phyloP scores from a whole-genome alignment of 2,329 filamentous ascomycete genomes.

The Trichoderma oligosporum region DNA sequence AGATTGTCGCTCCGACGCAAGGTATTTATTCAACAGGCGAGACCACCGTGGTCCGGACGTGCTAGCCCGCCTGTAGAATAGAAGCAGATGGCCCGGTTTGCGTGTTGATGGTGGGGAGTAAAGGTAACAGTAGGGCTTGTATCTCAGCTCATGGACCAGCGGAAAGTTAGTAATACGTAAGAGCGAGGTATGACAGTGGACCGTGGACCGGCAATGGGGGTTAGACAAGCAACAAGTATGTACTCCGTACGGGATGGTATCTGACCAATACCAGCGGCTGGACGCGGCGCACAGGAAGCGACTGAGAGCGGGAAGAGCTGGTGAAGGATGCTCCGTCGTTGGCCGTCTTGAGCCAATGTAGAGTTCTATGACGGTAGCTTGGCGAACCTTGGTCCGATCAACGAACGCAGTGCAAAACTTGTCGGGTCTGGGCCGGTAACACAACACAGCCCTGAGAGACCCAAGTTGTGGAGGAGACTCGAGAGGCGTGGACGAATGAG shows the following conservation, averaged over 20 bases:
- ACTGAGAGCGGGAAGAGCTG: not conserved
- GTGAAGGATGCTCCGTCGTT: not conserved
- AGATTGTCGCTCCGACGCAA: slow-evolving; percentile 7
- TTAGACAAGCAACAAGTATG: slow-evolving; percentile 6
- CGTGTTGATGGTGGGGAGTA: slow-evolving; percentile 17
- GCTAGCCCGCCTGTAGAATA: slow-evolving; percentile 23
- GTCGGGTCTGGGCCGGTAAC: slow-evolving; percentile 15
- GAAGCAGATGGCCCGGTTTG: slow-evolving; percentile 15
- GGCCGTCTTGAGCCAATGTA: not conserved
- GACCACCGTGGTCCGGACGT: slow-evolving; percentile 26
- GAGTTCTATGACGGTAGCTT: not conserved
- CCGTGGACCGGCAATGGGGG: slow-evolving; percentile 22
- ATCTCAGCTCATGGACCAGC: slow-evolving; percentile 20
- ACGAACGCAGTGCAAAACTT: not conserved
- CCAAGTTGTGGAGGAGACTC: not conserved
- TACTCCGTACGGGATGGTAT: not conserved
- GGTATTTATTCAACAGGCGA: slow-evolving; percentile 26
- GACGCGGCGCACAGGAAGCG: slow-evolving; percentile 26
- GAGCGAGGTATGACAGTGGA: slow-evolving; percentile 31
- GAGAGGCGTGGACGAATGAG: slow-evolving; percentile 13
- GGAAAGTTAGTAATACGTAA: slow-evolving; percentile 36
- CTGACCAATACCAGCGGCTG: slow-evolving; percentile 31
- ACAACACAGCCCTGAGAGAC: slow-evolving; percentile 6
- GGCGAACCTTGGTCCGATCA: slow-evolving; percentile 5
- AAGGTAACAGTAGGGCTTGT: slow-evolving; percentile 18